A percentile compares a stretch with the other conserved stretches of the same genome.
Evolutionary conservation across 257 asterid genomes (phyloP).

Genomic region (Solanum piurae): DNA sequence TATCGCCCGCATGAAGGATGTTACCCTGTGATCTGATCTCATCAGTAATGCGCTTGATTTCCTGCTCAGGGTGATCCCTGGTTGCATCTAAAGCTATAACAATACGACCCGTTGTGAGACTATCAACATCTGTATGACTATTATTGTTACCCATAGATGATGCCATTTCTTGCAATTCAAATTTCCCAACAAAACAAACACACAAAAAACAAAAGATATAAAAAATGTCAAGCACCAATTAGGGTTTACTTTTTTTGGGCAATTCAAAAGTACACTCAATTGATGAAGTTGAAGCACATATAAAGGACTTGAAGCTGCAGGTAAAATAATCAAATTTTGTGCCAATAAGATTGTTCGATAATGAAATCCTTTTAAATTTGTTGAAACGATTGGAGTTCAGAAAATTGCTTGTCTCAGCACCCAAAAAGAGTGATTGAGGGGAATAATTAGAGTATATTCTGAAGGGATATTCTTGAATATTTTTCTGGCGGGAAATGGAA

Average conservation of each 20-base stretch:
- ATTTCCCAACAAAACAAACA: not conserved
- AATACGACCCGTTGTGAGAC: constrained; percentile 30
- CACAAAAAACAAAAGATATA: not conserved
- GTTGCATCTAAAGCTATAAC: constrained; percentile 58
- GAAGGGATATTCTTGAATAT: not conserved
- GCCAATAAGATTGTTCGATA: not conserved
- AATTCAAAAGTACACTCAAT: no score
- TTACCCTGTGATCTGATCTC: constrained; percentile 25
- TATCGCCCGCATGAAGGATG: constrained; percentile 32
- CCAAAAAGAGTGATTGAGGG: not conserved
- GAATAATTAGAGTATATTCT: not conserved
- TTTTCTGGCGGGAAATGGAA: not conserved
- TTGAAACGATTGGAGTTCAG: not conserved
- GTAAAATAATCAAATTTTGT: not conserved
- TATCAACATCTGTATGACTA: constrained; percentile 1
- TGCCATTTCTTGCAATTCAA: constrained; percentile 15
- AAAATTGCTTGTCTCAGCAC: not conserved
- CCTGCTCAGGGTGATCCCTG: constrained; percentile 25
- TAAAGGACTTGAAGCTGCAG: not conserved
- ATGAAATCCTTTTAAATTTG: not conserved
- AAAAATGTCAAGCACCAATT: not conserved
- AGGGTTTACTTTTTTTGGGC: not conserved
- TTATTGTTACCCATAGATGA: constrained; percentile 11
- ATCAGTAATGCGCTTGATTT: constrained; percentile 21
- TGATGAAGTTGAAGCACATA: not conserved